Evolutionary conservation across 2,329 filamentous ascomycete species (phyloP).

Genomic region (Cryoendolithus antarcticus): DNA sequence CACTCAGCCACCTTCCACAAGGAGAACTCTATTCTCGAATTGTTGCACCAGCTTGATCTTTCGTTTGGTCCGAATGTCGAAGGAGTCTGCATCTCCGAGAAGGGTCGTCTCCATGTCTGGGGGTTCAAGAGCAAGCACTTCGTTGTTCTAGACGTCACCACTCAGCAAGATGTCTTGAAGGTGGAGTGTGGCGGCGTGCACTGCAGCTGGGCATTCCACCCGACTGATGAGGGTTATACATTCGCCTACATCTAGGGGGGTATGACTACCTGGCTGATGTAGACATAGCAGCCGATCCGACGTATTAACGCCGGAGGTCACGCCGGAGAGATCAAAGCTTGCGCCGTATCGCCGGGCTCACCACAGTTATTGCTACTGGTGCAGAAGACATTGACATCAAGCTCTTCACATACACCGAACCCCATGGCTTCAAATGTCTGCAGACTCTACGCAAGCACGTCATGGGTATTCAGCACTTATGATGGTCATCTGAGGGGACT

Average conservation of each 20-base stretch:
- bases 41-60: conserved; percentile 56
- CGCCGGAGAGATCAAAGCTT: conserved; percentile 69
- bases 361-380: conserved; percentile 48
- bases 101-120: conserved; percentile 53
- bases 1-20: conserved; percentile 26
- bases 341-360: conserved; percentile 32
- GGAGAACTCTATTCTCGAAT: conserved; percentile 28
- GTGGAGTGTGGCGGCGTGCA: conserved; percentile 80
- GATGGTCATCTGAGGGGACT: conserved; percentile 54
- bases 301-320: conserved; percentile 59
- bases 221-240: conserved; percentile 29
- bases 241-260: conserved; percentile 65
- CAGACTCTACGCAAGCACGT: conserved; percentile 64
- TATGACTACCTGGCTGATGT: conserved; percentile 5
- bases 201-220: conserved; percentile 55
- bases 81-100: conserved; percentile 47
- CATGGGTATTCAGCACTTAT: conserved; percentile 68
- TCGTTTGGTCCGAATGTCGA: conserved; percentile 69
- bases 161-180: conserved; percentile 54
- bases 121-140: conserved; percentile 75
- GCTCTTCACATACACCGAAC: conserved; percentile 46
- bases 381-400: conserved; percentile 65
- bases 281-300: conserved; percentile 7
- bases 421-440: conserved; percentile 34
- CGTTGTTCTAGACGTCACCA: conserved; percentile 66